These are phyloP conservation scores for Vanilla planifolia DNA, from an alignment of 106 monocot genomes.

Conservation along the genomic window DNA sequence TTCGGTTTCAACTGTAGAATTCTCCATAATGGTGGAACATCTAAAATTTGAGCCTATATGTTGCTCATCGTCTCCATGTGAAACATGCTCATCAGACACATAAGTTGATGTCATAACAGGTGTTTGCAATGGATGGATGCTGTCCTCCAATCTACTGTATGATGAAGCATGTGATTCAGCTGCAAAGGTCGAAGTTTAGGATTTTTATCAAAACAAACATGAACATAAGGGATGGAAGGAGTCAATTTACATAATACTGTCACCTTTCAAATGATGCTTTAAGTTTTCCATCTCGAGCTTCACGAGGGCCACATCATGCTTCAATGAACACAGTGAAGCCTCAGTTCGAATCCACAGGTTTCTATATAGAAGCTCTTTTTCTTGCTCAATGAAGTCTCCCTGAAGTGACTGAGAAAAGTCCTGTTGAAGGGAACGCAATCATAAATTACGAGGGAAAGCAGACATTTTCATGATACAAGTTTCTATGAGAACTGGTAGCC, in stretches of 20 bases:
- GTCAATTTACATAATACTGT: background rate
- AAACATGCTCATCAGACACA: background rate
- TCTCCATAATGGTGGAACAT: too few species aligned
- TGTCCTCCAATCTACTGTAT: background rate
- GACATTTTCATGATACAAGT: background rate
- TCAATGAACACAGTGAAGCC: slow-evolving; percentile 8
- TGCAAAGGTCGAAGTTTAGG: background rate
- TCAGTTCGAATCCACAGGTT: slow-evolving; percentile 10
- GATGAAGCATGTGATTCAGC: background rate
- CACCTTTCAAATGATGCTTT: slow-evolving; percentile 5
- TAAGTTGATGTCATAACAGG: too few species aligned
- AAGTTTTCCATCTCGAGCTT: slow-evolving; percentile 6
- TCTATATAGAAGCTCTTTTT: slow-evolving; percentile 3
- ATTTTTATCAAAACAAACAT: background rate
- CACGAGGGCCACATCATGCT: slow-evolving; percentile 9
- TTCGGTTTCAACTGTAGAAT: too few species aligned
- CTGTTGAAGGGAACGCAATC: background rate
- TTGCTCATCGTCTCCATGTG: background rate
- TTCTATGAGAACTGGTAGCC: background rate
- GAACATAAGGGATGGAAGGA: background rate
- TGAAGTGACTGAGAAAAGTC: background rate
- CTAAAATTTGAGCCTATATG: background rate
- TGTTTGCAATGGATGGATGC: too few species aligned
- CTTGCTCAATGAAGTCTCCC: background rate
- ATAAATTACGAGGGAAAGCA: background rate